Conservation (phyloP, 441 rosid species). For the Croton laevigatus region DNA sequence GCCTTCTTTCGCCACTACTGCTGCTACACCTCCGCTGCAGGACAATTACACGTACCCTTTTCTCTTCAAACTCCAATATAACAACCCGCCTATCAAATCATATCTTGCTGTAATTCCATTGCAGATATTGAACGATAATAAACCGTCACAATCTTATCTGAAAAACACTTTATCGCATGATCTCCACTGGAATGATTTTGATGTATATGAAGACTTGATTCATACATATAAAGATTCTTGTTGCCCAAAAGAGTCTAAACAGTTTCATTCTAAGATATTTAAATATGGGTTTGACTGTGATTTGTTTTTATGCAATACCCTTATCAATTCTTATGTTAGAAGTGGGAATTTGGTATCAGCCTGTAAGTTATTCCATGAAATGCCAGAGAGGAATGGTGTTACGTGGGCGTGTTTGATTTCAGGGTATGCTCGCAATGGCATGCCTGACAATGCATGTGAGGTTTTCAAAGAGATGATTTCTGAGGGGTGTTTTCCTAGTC, state of each 20-base stretch:
- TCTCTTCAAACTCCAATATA: slow-evolving; percentile 14
- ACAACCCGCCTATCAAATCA: slow-evolving; percentile 15
- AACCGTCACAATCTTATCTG: slow-evolving; percentile 16
- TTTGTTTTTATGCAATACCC: slow-evolving; percentile 62
- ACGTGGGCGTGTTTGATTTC: slow-evolving; percentile 84
- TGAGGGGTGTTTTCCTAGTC: slow-evolving; percentile 49
- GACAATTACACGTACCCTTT: slow-evolving; percentile 13
- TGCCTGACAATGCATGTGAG: slow-evolving; percentile 46
- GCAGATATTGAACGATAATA: slow-evolving; percentile 22
- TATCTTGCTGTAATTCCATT: slow-evolving; percentile 26
- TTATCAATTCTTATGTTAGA: slow-evolving; percentile 48
- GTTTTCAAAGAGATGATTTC: slow-evolving; percentile 51
- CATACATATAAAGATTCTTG: slow-evolving; percentile 27
- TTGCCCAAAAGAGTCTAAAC: slow-evolving; percentile 36
- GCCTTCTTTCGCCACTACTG: slow-evolving; percentile 17
- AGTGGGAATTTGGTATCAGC: slow-evolving; percentile 48
- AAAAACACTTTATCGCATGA: neutral
- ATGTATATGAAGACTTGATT: slow-evolving; percentile 35
- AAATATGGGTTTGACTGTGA: slow-evolving; percentile 51
- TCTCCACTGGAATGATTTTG: slow-evolving; percentile 18
- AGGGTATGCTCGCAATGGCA: slow-evolving; percentile 55
- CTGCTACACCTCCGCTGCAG: slow-evolving; percentile 10
- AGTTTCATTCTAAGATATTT: slow-evolving; percentile 42
- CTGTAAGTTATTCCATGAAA: slow-evolving; percentile 62
- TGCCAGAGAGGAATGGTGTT: slow-evolving; percentile 60